Conservation (phyloP, 768 basidiomycete species). For the Butyriboletus loyo region DNA sequence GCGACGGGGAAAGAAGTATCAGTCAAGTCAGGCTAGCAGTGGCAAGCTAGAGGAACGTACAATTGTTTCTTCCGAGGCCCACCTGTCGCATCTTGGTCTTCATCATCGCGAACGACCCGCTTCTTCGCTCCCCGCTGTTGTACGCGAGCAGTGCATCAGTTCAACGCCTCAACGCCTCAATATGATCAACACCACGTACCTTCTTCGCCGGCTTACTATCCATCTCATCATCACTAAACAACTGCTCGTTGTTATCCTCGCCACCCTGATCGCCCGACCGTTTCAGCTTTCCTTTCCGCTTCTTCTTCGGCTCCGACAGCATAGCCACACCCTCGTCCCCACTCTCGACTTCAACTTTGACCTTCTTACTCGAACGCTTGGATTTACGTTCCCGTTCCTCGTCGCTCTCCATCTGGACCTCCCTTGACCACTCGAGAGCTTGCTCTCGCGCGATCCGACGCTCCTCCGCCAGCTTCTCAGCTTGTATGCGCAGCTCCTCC, state of each 20-base stretch:
- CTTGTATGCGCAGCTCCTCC: constrained; percentile 65
- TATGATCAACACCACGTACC: constrained; percentile 38
- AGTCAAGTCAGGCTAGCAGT: background rate
- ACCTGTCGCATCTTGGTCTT: constrained; percentile 63
- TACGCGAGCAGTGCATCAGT: background rate
- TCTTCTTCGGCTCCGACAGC: constrained; percentile 61
- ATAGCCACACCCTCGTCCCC: constrained; percentile 42
- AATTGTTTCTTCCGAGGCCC: constrained; percentile 75
- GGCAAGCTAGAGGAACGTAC: constrained; percentile 39
- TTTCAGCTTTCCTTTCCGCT: constrained; percentile 73
- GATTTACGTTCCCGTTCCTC: constrained; percentile 73
- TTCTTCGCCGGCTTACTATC: constrained; percentile 60
- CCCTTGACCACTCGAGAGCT: constrained; percentile 72
- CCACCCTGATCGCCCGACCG: constrained; percentile 49
- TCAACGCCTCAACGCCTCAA: background rate
- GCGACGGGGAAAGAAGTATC: constrained; percentile 1
- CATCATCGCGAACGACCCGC: constrained; percentile 75
- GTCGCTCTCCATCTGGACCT: constrained; percentile 64
- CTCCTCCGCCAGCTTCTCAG: constrained; percentile 77
- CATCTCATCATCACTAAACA: constrained; percentile 71
- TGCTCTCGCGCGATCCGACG: constrained; percentile 74
- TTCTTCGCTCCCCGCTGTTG: constrained; percentile 56
- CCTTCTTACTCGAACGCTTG: constrained; percentile 53
- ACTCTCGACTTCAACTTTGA: constrained; percentile 50
- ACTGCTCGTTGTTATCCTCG: constrained; percentile 58